Percentiles rank a stretch among this genome's conserved stretches.
phyloP scores from a whole-genome alignment of 345 rosid species.

The Acer campestre region DNA sequence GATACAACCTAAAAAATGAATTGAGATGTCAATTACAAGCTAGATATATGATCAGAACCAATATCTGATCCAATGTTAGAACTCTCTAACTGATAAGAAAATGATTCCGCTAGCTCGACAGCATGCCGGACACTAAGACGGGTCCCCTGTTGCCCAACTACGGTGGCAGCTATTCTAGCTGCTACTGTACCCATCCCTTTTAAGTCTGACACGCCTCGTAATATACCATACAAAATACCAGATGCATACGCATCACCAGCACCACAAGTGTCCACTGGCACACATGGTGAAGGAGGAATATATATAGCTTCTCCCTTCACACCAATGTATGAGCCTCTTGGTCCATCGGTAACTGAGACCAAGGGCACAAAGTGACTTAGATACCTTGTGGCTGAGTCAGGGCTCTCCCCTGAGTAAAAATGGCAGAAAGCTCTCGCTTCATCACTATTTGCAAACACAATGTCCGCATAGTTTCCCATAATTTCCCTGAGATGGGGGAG shows the following conservation, averaged over 20 bases:
- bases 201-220: constrained; percentile 71
- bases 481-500: constrained; percentile 63
- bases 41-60: constrained; percentile 64
- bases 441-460: constrained; percentile 81
- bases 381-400: constrained; percentile 75
- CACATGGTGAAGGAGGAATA: constrained; percentile 81
- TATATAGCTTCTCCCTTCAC: constrained; percentile 95
- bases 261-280: constrained; percentile 85
- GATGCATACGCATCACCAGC: constrained; percentile 97
- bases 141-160: constrained; percentile 92
- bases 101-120: constrained; percentile 59
- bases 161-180: constrained; percentile 84
- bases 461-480: constrained; percentile 74
- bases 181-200: constrained; percentile 86
- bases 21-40: constrained; percentile 43
- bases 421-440: constrained; percentile 92
- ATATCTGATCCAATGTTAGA: constrained; percentile 52
- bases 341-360: constrained; percentile 89
- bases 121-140: constrained; percentile 83
- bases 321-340: constrained; percentile 85
- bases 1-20: constrained; percentile 18
- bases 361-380: constrained; percentile 90
- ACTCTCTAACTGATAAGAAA: constrained; percentile 44
- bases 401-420: constrained; percentile 68
- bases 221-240: constrained; percentile 79